Conservation (phyloP, 2,329 filamentous ascomycete genomes). For the Pseudocercospora macadamiae region DNA sequence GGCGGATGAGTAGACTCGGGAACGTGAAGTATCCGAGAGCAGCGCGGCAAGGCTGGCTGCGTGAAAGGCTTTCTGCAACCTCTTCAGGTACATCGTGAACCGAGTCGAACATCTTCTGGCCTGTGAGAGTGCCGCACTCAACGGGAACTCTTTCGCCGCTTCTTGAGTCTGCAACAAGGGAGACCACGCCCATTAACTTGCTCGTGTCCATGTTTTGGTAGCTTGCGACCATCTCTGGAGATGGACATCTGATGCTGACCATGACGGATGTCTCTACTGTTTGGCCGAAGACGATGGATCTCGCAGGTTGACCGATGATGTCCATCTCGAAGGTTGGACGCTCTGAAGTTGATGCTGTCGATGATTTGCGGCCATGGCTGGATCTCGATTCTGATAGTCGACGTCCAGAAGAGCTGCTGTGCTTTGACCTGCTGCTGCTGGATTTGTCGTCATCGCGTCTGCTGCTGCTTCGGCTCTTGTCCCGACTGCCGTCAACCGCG, state of each 20-base stretch:
- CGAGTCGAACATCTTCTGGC: conserved; percentile 39
- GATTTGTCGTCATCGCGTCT: conserved; percentile 28
- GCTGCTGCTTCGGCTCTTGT: conserved; percentile 27
- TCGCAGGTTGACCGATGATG: conserved; percentile 36
- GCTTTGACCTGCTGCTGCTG: conserved; percentile 26
- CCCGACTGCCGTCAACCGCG: conserved; percentile 31
- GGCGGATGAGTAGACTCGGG: conserved; percentile 36
- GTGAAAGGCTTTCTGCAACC: conserved; percentile 30
- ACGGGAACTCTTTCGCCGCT: conserved; percentile 34
- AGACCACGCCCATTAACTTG: conserved; percentile 34
- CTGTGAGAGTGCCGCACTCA: conserved; percentile 35
- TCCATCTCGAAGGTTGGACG: conserved; percentile 36
- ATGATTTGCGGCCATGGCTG: conserved; percentile 29
- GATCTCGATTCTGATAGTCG: conserved; percentile 33
- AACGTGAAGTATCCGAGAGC: conserved; percentile 38
- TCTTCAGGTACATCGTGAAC: conserved; percentile 34
- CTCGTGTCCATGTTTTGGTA: conserved; percentile 33
- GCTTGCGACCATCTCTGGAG: conserved; percentile 26
- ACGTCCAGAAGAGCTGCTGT: conserved; percentile 19
- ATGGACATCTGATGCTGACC: conserved; percentile 33
- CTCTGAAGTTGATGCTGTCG: conserved; percentile 20
- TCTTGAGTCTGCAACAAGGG: conserved; percentile 33
- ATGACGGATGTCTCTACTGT: conserved; percentile 37
- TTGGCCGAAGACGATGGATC: conserved; percentile 31
- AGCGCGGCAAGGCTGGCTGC: conserved; percentile 33